Conservation (phyloP, 129 eudicot genomes). For the Smallanthus sonchifolius region DNA sequence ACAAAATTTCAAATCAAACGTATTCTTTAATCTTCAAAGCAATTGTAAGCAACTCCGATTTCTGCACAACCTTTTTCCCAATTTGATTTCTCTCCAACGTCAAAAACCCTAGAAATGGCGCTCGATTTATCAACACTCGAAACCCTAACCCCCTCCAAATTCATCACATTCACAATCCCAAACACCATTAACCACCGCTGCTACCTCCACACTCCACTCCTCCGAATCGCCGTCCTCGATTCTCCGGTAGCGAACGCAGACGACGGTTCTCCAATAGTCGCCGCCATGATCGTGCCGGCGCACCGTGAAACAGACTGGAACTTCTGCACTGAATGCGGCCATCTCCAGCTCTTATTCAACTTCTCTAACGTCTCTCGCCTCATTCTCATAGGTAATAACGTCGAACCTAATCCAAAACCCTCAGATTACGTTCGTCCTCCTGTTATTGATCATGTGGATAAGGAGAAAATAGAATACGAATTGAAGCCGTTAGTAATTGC, state of each 20-base stretch:
- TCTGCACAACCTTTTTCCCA: neutral
- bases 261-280: slow-evolving; percentile 31
- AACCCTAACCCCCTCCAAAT: slow-evolving; percentile 69
- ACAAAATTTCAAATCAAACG: slow-evolving; percentile 12
- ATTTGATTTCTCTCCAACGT: neutral
- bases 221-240: slow-evolving; percentile 79
- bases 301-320: slow-evolving; percentile 79
- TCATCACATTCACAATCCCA: slow-evolving; percentile 75
- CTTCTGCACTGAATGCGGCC: slow-evolving; percentile 75
- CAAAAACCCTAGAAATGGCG: slow-evolving; percentile 29
- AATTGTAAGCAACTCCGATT: neutral
- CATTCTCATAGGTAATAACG: slow-evolving; percentile 51
- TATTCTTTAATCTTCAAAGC: neutral
- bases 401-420: slow-evolving; percentile 21
- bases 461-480: slow-evolving; percentile 18
- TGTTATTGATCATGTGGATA: neutral
- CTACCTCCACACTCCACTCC: slow-evolving; percentile 32
- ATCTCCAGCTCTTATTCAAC: slow-evolving; percentile 58
- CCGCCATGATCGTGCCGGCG: slow-evolving; percentile 75
- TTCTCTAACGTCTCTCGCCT: slow-evolving; percentile 60
- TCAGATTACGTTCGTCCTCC: slow-evolving; percentile 27
- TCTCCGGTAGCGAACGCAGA: slow-evolving; percentile 39
- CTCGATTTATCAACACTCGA: slow-evolving; percentile 35
- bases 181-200: slow-evolving; percentile 20
- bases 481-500: slow-evolving; percentile 47